A percentile compares a stretch with the other conserved stretches of the same genome.
phyloP scores from a whole-genome alignment of 2,329 filamentous ascomycete species.

The Aspergillus sp. region DNA sequence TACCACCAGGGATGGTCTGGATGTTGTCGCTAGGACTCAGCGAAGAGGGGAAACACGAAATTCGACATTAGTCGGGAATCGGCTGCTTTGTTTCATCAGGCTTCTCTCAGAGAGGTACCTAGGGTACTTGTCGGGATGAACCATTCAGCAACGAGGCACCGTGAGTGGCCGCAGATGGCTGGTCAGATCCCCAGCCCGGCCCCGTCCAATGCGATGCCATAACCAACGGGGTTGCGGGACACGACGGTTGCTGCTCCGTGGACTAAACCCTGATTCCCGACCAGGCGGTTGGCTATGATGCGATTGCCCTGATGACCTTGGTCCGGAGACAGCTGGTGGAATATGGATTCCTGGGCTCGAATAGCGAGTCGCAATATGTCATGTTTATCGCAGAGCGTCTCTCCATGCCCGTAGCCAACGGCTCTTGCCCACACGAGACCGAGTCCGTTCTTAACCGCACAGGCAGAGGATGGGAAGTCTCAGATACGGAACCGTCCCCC shows the following conservation, averaged over 20 bases:
- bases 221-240: slow-evolving; percentile 7
- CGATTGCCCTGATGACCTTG: not conserved
- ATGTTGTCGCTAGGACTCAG: no score
- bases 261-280: not conserved
- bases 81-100: not conserved
- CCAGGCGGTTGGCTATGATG: not conserved
- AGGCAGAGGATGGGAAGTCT: not conserved
- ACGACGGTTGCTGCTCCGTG: no score
- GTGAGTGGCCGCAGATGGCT: slow-evolving; percentile 14
- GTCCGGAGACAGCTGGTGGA: no score
- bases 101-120: not conserved
- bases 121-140: not conserved
- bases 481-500: no score
- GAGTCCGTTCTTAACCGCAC: not conserved
- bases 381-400: not conserved
- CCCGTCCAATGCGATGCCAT: slow-evolving; percentile 22
- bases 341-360: not conserved
- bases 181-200: slow-evolving; percentile 18
- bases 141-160: not conserved
- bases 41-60: not conserved
- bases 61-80: not conserved
- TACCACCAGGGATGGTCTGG: no score
- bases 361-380: not conserved
- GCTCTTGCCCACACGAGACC: not conserved
- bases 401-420: not conserved